These are phyloP conservation scores for Bassia scoparia DNA, from an alignment of 148 eudicot genomes.

Conservation along the genomic window DNA sequence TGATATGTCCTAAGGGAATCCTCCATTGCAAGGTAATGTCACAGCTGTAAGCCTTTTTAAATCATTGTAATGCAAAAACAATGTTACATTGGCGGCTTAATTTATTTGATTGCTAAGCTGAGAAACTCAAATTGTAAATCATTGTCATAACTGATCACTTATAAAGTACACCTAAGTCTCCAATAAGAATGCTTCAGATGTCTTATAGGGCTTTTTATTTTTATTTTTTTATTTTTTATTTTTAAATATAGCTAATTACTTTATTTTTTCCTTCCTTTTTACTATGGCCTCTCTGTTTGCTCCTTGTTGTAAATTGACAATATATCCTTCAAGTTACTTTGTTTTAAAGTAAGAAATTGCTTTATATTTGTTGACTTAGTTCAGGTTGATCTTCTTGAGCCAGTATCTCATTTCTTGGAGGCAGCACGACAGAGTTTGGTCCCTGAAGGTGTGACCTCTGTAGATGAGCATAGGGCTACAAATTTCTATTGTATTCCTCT, in stretches of 20 bases:
- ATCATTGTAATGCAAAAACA: background rate
- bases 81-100: background rate
- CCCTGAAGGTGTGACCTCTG: slow-evolving; percentile 46
- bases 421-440: slow-evolving; percentile 70
- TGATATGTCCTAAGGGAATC: background rate
- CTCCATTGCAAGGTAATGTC: background rate
- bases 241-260: too few relatives aligned
- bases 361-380: slow-evolving; percentile 18
- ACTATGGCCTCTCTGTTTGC: background rate
- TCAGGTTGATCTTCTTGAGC: slow-evolving; percentile 96
- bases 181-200: background rate
- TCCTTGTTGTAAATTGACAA: background rate
- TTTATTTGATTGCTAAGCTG: background rate
- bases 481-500: slow-evolving; percentile 86
- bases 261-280: too few relatives aligned
- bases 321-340: background rate
- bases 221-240: too few relatives aligned
- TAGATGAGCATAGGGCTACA: slow-evolving; percentile 58
- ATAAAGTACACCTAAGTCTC: background rate
- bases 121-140: background rate
- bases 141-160: background rate
- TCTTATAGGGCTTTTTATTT: background rate
- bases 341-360: background rate
- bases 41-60: background rate
- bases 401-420: slow-evolving; percentile 89